A percentile compares a stretch with the other conserved stretches of the same genome.
These are phyloP conservation scores for Chlamydomonas applanata DNA, from an alignment of 139 green algal genomes.

Conservation along the genomic window DNA sequence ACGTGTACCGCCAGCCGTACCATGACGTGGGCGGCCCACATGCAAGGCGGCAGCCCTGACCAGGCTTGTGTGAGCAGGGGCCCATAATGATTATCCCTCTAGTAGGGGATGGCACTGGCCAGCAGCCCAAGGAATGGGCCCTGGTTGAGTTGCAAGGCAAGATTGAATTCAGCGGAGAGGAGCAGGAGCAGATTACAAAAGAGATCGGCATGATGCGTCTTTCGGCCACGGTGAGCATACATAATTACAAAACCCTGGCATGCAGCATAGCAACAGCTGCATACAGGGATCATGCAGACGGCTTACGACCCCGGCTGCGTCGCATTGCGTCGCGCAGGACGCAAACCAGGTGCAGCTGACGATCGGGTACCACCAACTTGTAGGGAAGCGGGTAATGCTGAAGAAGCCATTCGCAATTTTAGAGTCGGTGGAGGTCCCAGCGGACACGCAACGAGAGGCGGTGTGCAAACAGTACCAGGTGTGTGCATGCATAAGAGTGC, in stretches of 20 bases:
- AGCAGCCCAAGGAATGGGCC: conserved; percentile 3
- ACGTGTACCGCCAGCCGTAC: too few relatives aligned
- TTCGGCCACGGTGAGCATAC: too few relatives aligned
- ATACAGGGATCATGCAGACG: too few relatives aligned
- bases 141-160: conserved; percentile 3
- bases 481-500: too few relatives aligned
- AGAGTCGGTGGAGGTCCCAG: conserved; percentile 17
- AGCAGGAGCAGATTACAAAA: not conserved
- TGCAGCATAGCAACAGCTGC: too few relatives aligned
- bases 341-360: conserved; percentile 48
- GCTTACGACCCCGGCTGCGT: too few relatives aligned
- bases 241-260: too few relatives aligned
- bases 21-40: too few relatives aligned
- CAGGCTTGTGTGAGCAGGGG: too few relatives aligned
- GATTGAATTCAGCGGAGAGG: not conserved
- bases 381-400: conserved; percentile 69
- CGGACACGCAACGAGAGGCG: not conserved
- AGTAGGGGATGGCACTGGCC: not conserved
- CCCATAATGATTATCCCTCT: too few relatives aligned
- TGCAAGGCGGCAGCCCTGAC: too few relatives aligned
- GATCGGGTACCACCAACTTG: conserved; percentile 82
- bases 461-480: conserved; percentile 8
- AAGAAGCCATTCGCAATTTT: conserved; percentile 84
- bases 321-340: too few relatives aligned
- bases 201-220: conserved; percentile 5